These are phyloP conservation scores for Lactarius evosmus DNA, from an alignment of 768 basidiomycete species.

Conservation along the genomic window DNA sequence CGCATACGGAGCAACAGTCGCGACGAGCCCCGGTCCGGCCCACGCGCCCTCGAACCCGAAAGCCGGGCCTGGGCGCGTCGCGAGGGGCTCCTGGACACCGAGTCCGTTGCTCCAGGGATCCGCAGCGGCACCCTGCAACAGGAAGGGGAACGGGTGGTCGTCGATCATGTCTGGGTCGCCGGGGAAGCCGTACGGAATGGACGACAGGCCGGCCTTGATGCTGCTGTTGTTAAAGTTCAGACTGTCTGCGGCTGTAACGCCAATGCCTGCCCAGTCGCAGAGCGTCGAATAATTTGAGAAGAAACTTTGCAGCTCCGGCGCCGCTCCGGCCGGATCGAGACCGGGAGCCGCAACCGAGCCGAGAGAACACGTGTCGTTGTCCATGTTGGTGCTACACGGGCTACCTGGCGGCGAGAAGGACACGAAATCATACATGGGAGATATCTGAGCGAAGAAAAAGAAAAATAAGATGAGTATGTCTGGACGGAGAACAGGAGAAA, in stretches of 20 bases:
- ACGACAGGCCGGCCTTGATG: not conserved
- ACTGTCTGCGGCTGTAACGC: not conserved
- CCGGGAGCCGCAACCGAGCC: not conserved
- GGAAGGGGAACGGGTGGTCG: conserved; percentile 18
- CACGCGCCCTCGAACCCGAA: conserved; percentile 19
- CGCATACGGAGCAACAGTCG: conserved; percentile 11
- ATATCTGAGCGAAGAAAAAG: not conserved
- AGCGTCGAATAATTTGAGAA: conserved; percentile 27
- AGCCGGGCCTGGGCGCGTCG: conserved; percentile 6
- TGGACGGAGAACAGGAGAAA: not conserved
- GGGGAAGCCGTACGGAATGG: not conserved
- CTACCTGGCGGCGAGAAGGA: conserved; percentile 26
- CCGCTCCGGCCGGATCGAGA: not conserved
- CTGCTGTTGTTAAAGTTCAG: not conserved
- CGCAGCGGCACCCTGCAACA: not conserved
- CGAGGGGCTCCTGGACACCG: conserved; percentile 8
- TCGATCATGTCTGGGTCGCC: conserved; percentile 3
- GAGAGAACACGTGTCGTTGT: conserved; percentile 14
- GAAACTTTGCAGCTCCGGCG: conserved; percentile 2
- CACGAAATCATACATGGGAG: conserved; percentile 14
- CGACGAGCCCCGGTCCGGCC: conserved; percentile 10
- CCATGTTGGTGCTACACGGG: conserved; percentile 23
- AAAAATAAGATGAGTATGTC: not conserved
- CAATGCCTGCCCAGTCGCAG: conserved; percentile 26
- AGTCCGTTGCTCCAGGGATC: conserved; percentile 19